Base-by-base conservation (phyloP, 2,329 filamentous ascomycete genomes). In the Trichoderma lentiforme region DNA sequence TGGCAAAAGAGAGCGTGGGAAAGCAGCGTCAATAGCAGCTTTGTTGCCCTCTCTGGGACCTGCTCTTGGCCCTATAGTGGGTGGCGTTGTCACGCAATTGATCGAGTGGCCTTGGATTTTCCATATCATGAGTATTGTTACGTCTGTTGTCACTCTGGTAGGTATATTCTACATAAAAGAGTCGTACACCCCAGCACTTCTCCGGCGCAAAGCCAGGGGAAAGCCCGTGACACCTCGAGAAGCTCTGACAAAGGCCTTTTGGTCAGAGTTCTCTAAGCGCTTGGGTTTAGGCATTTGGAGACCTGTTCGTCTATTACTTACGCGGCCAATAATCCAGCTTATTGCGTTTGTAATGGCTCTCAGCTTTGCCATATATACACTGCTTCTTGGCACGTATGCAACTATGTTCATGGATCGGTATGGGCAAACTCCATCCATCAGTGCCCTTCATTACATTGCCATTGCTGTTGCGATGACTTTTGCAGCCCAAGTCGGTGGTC, bases 91-190 rank as follows among this genome's bases (percentile, higher is more conserved):
- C 26, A 84, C 89, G 0, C 81, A 92, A 75, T 83, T 86, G 73
- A 86, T 88, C 3, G 86, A 85, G 5, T 93, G 91, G 91, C 85
- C 88, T 34, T 93, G 91, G 91, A 86, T 89, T 2, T 93, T 93
- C 81, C 92, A 87, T 81, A 83, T 89, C 0, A 89, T 89, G 3
- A 85, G 34, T 21, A 47, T 47, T 5, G 39, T 51, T 51, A 28
- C 39, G 1, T 43, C 61, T 15, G 24, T 64, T 6, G 18, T 47
- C n/a, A 43, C 39, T 51, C 24, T 64, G 4, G 7, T 64, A 15
- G 61, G 61, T 8, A 28, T 51, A 15, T 21, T 64, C 15, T 47
- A 47, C 12, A 64, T 64, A n/a, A 26, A 14, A 64, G 61, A 51
- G 28, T 64, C 61, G 0, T 64, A 64, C 3, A 30, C 61, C 18